Base-by-base conservation (phyloP, 2,329 filamentous ascomycete species). In the Colletotrichum aenigma region DNA sequence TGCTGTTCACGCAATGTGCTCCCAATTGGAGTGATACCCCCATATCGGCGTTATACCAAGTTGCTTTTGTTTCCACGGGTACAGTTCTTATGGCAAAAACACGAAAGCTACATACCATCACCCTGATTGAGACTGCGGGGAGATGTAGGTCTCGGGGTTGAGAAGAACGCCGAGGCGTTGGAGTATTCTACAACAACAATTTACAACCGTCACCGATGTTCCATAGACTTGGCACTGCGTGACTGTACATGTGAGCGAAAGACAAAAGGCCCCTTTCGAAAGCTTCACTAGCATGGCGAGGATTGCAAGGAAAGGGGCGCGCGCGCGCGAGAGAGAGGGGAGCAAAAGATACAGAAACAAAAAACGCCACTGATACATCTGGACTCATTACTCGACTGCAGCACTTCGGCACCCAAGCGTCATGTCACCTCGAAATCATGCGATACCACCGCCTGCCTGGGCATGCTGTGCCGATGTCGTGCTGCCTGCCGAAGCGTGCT, bases 1-100 rank as follows among this genome's bases (percentile, higher is more conserved):
- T 52, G 68, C 26, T 61, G n/a, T 70, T 64, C 36, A 30, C 30
- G 24, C 34, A 32, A 32, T 62, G 65, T 69, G 48, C 65, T 73
- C 71, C 71, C 48, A 52, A 28, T 69, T 69, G 65, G 71, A 73
- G 71, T 73, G 64, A 69, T 73, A 73, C 71, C 71, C 71, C 56
- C 38, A 71, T 52, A 32, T 48, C 28, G 60, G 58, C 56, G 52
- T 68, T 68, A 34, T 60, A 60, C 52, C 18, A 68, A 32, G 21
- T 48, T 60, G 66, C 24, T 66, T 38, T 68, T 62, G 16, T 18
- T 15, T 12, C 55, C 48, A 30, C 64, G 24, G 55, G 21, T 30
- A 58, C 55, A 58, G 24, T 28, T 28, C 16, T 52, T 52, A 52
- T 52, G 62, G 38, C 21, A 36, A 30, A 68, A 68, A 36, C 10